Evolutionary conservation across 331 rosid species (phyloP).

Genomic region (Saraca asoca): DNA sequence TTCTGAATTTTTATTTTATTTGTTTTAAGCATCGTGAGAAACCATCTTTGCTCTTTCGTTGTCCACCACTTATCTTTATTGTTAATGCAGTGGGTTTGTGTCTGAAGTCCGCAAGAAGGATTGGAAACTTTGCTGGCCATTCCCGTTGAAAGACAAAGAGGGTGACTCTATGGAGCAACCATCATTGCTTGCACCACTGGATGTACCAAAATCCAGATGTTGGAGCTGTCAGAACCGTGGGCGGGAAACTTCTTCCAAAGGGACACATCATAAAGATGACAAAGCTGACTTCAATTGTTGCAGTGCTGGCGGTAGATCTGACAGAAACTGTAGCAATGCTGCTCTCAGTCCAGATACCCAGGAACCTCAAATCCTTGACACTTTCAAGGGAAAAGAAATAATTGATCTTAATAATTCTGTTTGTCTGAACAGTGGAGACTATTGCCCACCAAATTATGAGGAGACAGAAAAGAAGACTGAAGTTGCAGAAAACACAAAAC

Average conservation of each 20-base stretch:
- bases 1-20: no score
- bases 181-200: constrained; percentile 58
- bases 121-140: constrained; percentile 88
- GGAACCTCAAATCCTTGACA: constrained; percentile 45
- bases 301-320: constrained; percentile 37
- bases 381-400: constrained; percentile 46
- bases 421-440: constrained; percentile 38
- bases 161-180: constrained; percentile 47
- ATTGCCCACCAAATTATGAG: constrained; percentile 38
- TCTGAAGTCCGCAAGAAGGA: constrained; percentile 75
- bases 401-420: constrained; percentile 45
- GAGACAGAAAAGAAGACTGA: constrained; percentile 54
- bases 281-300: not conserved
- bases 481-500: constrained; percentile 36
- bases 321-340: constrained; percentile 37
- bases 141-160: constrained; percentile 46
- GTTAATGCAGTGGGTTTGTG: constrained; percentile 76
- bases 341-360: constrained; percentile 42
- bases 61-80: constrained; percentile 31
- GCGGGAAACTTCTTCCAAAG: constrained; percentile 46
- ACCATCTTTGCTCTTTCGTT: constrained; percentile 24
- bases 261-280: constrained; percentile 36
- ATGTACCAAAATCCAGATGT: constrained; percentile 63
- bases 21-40: not conserved
- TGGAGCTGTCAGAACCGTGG: constrained; percentile 51